Percentiles rank a stretch among this genome's conserved stretches.
phyloP scores from a whole-genome alignment of 1,284 basidiomycete species.

The Cutaneotrichosporon mucoides region DNA sequence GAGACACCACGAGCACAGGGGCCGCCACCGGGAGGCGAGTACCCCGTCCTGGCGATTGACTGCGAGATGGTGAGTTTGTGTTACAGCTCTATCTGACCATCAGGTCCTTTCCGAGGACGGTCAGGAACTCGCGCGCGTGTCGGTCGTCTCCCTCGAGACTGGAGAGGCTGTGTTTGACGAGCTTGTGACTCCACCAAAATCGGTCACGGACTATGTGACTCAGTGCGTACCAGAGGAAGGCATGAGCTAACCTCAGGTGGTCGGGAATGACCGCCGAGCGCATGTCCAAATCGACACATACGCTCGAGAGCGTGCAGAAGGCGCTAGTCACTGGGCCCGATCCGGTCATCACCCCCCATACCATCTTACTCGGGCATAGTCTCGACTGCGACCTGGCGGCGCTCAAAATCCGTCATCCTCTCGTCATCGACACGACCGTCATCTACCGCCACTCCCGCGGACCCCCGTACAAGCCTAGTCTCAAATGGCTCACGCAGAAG shows the following conservation, averaged over 20 bases:
- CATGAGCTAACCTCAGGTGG: constrained; percentile 56
- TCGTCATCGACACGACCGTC: constrained; percentile 83
- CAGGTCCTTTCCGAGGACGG: constrained; percentile 81
- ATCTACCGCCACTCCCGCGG: constrained; percentile 85
- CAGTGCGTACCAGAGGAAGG: constrained; percentile 52
- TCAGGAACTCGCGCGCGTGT: constrained; percentile 78
- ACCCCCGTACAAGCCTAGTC: constrained; percentile 79
- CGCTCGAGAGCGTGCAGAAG: constrained; percentile 68
- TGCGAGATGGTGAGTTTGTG: constrained; percentile 77
- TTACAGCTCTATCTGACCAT: neutral
- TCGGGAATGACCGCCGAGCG: constrained; percentile 80
- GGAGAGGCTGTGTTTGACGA: constrained; percentile 74
- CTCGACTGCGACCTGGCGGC: constrained; percentile 84
- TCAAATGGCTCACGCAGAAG: constrained; percentile 87
- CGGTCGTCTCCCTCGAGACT: constrained; percentile 69
- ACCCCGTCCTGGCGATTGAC: constrained; percentile 59
- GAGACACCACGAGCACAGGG: constrained; percentile 62
- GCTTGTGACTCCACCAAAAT: constrained; percentile 75
- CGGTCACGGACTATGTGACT: constrained; percentile 81
- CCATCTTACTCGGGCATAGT: constrained; percentile 88
- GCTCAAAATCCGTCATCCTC: constrained; percentile 73
- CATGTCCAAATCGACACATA: constrained; percentile 65
- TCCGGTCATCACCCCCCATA: constrained; percentile 57
- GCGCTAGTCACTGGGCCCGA: constrained; percentile 58
- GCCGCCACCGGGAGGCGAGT: constrained; percentile 31